Evolutionary conservation across 768 basidiomycete genomes (phyloP), one percentile per base, ranked within the genome.

Genomic region (Suillus discolor): DNA sequence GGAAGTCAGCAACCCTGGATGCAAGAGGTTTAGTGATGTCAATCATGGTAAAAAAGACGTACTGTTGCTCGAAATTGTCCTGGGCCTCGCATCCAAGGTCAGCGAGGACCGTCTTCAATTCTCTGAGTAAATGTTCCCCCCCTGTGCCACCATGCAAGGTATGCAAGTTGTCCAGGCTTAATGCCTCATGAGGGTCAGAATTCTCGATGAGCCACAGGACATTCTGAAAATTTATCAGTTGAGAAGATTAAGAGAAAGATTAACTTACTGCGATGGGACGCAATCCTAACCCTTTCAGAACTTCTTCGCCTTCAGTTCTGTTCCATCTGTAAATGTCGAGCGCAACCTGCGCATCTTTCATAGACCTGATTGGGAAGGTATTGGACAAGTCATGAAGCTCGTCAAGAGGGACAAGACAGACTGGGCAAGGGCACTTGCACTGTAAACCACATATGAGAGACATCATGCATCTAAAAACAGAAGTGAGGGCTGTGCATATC

Each of bases 141-240:
- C 70, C 74, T 3, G 78, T 51, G 1, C 81, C 82, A 47, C 65
- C 66, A 57, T 74, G 54, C 65, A 78, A 69, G 18, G 69, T 68
- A 69, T 84, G 83, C 34, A 83, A 73, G 3, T 72, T 68, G 67
- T 84, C 82, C 64, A 75, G 81, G 16, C 77, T 77, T 0, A 77
- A 28, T 51, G 78, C 75, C 6, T 57, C 23, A 63, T 78, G 68
- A 25, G 77, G 75, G 65, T 82, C 79, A 8, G 76, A 79, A 63
- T 75, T 53, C n/a, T 59, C 57, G 11, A 83, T 45, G 0, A 38
- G 55, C 80, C 80, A 82, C 65, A 82, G 82, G 12, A 75, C 75
- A 73, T 80, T 83, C 79, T 82, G 36, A 12, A 34, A 0, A 16
- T 11, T 12, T 36, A 34, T 62, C 20, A 45, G 61, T 59, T 15